Base-by-base conservation (phyloP, 2,329 filamentous ascomycete species). In the Aspergillus cejpii region DNA sequence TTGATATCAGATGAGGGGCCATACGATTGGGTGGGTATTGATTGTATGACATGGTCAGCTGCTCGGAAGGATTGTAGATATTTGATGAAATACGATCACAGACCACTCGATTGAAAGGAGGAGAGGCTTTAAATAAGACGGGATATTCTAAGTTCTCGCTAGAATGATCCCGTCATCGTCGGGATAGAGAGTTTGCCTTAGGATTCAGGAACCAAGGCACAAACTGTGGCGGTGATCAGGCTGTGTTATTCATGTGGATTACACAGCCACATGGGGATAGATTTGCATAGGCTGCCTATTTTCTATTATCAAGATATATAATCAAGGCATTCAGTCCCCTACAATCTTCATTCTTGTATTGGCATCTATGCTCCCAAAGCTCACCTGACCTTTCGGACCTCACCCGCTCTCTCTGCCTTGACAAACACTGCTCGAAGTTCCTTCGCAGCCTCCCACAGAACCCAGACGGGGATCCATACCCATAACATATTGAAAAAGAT, bases 401-500 rank as follows among this genome's bases (percentile, higher is more conserved):
- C 34, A 26, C n/a, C 31, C 4, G 28, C 45, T n/a, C 39, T 42
- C 47, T 67, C 62, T 11, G 59, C 60, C 6, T 36, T 45, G 6
- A 62, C 54, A 60, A 70, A 70, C 17, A 62, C 65, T 10, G 39
- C 49, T 26, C 50, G 66, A 37, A 76, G 61, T 47, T 74, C 71
- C 34, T 64, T 62, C 41, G 73, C 74, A 1, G 71, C 71, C 59
- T 77, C 74, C 53, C 65, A 75, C 44, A 81, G 54, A 31, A 80
- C 73, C 76, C 77, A 81, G 15, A 74, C 48, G 1, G 79, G 78
- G 47, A 81, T 70, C 50, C 73, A 72, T 12, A 83, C 79, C 79
- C 79, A 83, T 3, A 83, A 63, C 14, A 69, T 75, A 56, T 84
- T 84, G 66, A 83, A 83, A 62, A 82, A 81, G 47, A 76, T 63